phyloP scores from a whole-genome alignment of 306 rosid species.

The Lablab purpureus region DNA sequence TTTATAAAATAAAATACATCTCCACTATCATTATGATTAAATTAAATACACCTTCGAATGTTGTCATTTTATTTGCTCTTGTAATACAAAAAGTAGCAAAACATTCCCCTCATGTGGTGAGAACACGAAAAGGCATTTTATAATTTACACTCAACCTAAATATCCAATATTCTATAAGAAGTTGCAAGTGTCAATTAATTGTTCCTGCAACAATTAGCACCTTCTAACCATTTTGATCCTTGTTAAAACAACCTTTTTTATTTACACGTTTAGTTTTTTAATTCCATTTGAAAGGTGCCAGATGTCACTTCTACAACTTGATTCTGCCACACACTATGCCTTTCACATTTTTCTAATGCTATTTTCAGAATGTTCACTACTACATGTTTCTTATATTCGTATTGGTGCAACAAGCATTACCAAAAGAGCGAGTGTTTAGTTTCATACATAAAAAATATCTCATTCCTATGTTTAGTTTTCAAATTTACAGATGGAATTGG shows the following conservation, averaged over 20 bases:
- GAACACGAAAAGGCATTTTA: slow-evolving; percentile 14
- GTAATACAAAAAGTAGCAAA: slow-evolving; percentile 26
- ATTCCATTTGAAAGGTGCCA: slow-evolving; percentile 33
- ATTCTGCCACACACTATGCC: slow-evolving; percentile 23
- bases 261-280: neutral
- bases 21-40: slow-evolving; percentile 10
- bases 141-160: slow-evolving; percentile 25
- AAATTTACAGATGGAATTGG: neutral
- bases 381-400: slow-evolving; percentile 11
- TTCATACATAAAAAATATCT: slow-evolving; percentile 14
- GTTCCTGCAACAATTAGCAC: slow-evolving; percentile 4
- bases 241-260: neutral
- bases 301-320: slow-evolving; percentile 23
- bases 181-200: slow-evolving; percentile 24
- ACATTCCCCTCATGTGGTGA: neutral
- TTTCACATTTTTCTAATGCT: slow-evolving; percentile 25
- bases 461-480: slow-evolving; percentile 21
- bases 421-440: slow-evolving; percentile 21
- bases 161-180: neutral
- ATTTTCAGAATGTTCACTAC: slow-evolving; percentile 36
- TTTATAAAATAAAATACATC: slow-evolving; percentile 18
- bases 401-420: slow-evolving; percentile 26
- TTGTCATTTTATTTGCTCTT: slow-evolving; percentile 9
- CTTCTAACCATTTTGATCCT: slow-evolving; percentile 14
- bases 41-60: slow-evolving; percentile 10